Base-by-base conservation (phyloP, 1,284 basidiomycete species). In the Ceratobasidium sp. region DNA sequence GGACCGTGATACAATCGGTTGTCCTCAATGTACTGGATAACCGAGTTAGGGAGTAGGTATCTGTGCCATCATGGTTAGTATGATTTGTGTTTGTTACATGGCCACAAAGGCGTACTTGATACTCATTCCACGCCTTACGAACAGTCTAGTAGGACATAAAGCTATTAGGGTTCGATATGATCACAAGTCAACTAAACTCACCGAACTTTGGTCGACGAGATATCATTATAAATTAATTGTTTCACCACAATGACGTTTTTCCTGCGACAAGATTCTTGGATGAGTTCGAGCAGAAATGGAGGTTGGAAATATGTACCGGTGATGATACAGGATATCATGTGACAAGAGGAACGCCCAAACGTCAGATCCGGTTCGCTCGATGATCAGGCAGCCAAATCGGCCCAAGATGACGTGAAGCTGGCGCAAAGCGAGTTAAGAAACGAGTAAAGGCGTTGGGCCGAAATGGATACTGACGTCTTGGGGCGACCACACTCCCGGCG, bases 141-240 rank as follows among this genome's bases (percentile, higher is more conserved):
- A 98, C 46, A 99, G 82, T 52, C 92, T 89, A 72, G 2, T 74
- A n/a, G n/a, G n/a, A n/a, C n/a, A n/a, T n/a, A 26, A 58, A n/a
- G n/a, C n/a, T n/a, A n/a, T n/a, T n/a, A n/a, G n/a, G n/a, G n/a
- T n/a, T n/a, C n/a, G n/a, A n/a, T n/a, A n/a, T n/a, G n/a, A n/a
- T n/a, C n/a, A n/a, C n/a, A n/a, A n/a, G n/a, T n/a, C n/a, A n/a
- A n/a, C n/a, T n/a, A n/a, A n/a, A 53, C 52, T 41, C 30, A 53
- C 32, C 84, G 80, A 73, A 95, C 94, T 84, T 98, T 98, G 32
- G 96, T 97, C 73, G 92, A 94, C 18, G 94, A 97, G 59, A 99
- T 97, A 80, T 99, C 97, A 80, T 99, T 99, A 81, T 98, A 96
- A 77, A 99, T 98, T 69, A 98, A 88, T 81, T 99, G 97, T 72